Conservation (phyloP, 768 basidiomycete species). For the Macrolepiota dolichaula region DNA sequence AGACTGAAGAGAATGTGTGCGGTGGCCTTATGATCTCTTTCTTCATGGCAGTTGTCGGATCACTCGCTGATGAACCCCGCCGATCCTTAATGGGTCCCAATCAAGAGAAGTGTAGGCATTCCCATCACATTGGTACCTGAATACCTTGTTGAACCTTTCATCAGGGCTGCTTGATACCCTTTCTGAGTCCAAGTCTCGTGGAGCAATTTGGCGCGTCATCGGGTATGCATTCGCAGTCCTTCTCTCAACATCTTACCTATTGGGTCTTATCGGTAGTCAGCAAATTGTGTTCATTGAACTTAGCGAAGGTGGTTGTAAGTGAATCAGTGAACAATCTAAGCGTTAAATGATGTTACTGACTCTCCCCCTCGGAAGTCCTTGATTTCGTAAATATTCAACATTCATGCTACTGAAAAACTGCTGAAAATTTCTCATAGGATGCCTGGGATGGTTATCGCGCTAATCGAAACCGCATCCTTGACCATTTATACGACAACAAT, state of each 20-base stretch:
- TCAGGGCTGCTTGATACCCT: background rate
- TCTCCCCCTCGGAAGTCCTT: background rate
- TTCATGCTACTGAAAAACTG: background rate
- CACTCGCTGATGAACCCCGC: background rate
- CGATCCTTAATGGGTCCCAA: background rate
- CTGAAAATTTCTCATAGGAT: conserved; percentile 27
- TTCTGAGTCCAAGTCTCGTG: background rate
- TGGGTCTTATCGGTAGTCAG: background rate
- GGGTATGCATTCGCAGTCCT: background rate
- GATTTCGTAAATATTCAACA: background rate
- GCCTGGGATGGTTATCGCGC: conserved; percentile 62
- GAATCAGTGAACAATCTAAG: background rate
- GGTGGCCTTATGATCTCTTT: background rate
- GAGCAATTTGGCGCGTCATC: background rate
- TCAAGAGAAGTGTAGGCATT: background rate
- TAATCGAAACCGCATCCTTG: conserved; percentile 42
- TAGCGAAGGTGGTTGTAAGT: background rate
- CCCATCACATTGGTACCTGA: background rate
- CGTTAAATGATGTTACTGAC: background rate
- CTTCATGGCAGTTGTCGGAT: background rate
- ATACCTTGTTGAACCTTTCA: background rate
- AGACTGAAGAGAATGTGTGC: too few relatives aligned
- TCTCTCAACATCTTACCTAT: background rate
- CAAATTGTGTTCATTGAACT: background rate
- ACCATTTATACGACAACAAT: conserved; percentile 45